Evolutionary conservation across 306 rosid species (phyloP).

Genomic region (Lathyrus oleraceus): DNA sequence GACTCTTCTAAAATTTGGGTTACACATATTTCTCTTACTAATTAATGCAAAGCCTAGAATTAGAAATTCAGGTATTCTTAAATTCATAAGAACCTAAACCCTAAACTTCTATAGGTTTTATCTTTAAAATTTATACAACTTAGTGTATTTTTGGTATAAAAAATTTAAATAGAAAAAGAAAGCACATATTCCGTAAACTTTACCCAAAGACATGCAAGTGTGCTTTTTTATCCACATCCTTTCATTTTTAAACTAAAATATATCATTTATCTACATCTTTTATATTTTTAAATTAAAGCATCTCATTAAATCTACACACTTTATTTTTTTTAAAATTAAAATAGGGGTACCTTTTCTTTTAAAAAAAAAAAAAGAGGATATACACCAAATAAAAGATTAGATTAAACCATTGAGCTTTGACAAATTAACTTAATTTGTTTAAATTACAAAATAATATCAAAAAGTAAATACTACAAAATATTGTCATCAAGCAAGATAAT

Average conservation of each 20-base stretch:
- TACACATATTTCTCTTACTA: neutral
- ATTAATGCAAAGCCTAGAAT: neutral
- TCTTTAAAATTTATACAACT: neutral
- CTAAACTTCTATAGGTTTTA: neutral
- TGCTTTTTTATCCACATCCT: neutral
- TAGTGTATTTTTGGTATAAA: too few species aligned
- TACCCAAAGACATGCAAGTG: neutral
- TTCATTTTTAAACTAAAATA: neutral
- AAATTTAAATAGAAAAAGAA: neutral
- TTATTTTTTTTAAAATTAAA: neutral
- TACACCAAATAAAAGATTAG: neutral
- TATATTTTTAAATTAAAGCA: neutral
- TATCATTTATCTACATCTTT: neutral
- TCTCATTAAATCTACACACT: neutral
- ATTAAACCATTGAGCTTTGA: neutral
- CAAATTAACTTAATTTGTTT: neutral
- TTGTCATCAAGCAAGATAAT: neutral
- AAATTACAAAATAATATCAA: neutral
- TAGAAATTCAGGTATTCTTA: neutral
- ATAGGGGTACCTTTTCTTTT: neutral
- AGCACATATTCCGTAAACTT: neutral
- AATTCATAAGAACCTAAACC: too few species aligned
- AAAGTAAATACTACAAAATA: neutral
- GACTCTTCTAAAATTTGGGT: neutral
- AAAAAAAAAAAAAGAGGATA: neutral